Percentiles rank a stretch among this genome's conserved stretches.
phyloP scores from a whole-genome alignment of 495 filamentous ascomycete genomes.

The Penicillium daleae region DNA sequence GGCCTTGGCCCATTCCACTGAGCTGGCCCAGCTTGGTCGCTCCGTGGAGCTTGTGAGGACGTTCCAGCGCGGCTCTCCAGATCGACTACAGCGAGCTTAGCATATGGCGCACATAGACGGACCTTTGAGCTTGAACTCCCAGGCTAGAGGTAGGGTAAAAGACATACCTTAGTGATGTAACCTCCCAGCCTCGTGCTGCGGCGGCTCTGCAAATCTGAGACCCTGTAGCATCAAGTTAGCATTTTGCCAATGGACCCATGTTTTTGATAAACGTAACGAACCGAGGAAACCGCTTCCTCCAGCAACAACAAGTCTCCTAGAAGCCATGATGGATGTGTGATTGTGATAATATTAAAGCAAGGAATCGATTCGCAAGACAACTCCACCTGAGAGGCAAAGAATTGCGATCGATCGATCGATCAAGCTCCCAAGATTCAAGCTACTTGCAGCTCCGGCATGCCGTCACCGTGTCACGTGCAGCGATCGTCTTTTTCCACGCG shows the following conservation, averaged over 20 bases:
- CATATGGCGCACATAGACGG: slow-evolving; percentile 1
- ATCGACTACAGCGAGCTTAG: slow-evolving; percentile 61
- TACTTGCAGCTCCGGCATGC: slow-evolving; percentile 24
- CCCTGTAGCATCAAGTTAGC: slow-evolving; percentile 47
- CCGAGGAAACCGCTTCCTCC: slow-evolving; percentile 93
- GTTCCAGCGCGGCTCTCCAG: slow-evolving; percentile 85
- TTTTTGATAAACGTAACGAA: slow-evolving; percentile 7
- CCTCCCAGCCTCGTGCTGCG: slow-evolving; percentile 78
- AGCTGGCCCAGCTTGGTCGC: slow-evolving; percentile 78
- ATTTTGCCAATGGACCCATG: neutral
- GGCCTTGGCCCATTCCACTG: slow-evolving; percentile 83
- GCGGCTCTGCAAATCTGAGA: slow-evolving; percentile 91
- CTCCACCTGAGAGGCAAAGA: slow-evolving; percentile 1
- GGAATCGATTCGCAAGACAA: slow-evolving; percentile 9
- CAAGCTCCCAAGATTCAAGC: slow-evolving; percentile 18
- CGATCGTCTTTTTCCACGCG: slow-evolving; percentile 13
- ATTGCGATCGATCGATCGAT: slow-evolving; percentile 1
- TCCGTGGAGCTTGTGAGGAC: slow-evolving; percentile 70
- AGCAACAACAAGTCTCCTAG: slow-evolving; percentile 81
- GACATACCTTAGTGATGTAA: slow-evolving; percentile 82
- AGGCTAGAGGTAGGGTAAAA: neutral
- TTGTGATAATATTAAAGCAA: slow-evolving; percentile 45
- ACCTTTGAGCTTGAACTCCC: neutral
- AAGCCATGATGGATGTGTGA: slow-evolving; percentile 51
- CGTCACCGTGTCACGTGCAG: slow-evolving; percentile 29